phyloP scores from a whole-genome alignment of 2,329 filamentous ascomycete species.

The Fusarium sp. region DNA sequence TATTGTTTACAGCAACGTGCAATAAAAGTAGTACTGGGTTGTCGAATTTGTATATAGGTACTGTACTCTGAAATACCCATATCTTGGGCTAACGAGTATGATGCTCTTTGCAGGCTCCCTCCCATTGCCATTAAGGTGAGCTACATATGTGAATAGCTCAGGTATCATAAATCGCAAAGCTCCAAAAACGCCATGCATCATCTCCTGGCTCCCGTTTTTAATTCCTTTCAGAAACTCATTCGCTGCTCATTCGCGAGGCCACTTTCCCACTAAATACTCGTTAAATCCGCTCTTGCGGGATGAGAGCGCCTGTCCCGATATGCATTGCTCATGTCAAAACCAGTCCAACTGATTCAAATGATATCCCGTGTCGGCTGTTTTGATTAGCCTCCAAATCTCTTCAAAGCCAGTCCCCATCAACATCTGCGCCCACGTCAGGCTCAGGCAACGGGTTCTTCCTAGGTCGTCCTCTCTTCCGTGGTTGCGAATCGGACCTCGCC shows the following conservation, averaged over 20 bases:
- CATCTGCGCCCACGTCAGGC: constrained; percentile 52
- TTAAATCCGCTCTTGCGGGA: constrained; percentile 9
- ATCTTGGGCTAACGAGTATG: neutral
- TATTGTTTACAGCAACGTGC: neutral
- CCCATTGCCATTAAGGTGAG: constrained; percentile 30
- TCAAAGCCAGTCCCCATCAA: constrained; percentile 54
- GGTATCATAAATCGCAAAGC: constrained; percentile 45
- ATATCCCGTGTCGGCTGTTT: constrained; percentile 11
- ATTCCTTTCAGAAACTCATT: constrained; percentile 7
- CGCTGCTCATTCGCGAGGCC: constrained; percentile 1
- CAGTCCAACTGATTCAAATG: constrained; percentile 19
- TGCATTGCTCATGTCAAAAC: constrained; percentile 24
- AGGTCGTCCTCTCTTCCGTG: constrained; percentile 63
- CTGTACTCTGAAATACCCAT: neutral
- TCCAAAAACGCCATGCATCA: constrained; percentile 36
- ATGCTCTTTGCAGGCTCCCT: constrained; percentile 3
- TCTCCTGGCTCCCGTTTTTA: constrained; percentile 11
- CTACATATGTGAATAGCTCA: constrained; percentile 40
- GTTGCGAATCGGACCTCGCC: constrained; percentile 64
- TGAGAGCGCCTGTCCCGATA: constrained; percentile 26
- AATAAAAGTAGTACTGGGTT: neutral
- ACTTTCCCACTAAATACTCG: constrained; percentile 17
- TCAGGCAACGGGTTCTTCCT: constrained; percentile 55
- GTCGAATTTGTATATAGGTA: constrained; percentile 8
- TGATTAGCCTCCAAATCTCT: constrained; percentile 20